phyloP scores from a whole-genome alignment of 2,329 filamentous ascomycete genomes.

The Colletotrichum cordylinicola region DNA sequence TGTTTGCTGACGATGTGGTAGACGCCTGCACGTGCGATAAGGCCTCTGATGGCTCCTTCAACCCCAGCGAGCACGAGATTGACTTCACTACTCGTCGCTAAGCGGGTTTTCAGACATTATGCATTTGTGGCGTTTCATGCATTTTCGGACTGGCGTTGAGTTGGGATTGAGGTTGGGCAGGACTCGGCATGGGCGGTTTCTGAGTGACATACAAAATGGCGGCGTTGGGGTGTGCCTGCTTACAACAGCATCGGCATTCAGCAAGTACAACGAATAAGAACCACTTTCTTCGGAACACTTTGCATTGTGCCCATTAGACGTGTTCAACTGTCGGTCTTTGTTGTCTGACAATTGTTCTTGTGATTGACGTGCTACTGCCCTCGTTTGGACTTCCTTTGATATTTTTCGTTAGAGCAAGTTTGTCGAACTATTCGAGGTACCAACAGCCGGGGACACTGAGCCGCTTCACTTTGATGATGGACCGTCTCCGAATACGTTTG shows the following conservation, averaged over 20 bases:
- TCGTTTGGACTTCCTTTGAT: background rate
- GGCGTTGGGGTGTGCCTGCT: background rate
- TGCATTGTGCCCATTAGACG: background rate
- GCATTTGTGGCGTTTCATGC: background rate
- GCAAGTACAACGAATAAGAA: background rate
- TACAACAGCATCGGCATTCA: background rate
- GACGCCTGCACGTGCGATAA: constrained; percentile 86
- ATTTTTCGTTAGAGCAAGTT: background rate
- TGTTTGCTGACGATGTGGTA: constrained; percentile 30
- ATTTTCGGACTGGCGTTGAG: background rate
- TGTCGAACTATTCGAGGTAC: background rate
- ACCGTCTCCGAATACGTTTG: background rate
- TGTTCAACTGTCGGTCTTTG: background rate
- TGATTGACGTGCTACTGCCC: background rate
- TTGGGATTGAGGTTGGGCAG: background rate
- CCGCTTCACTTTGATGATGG: background rate
- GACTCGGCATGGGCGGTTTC: background rate
- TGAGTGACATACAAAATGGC: background rate
- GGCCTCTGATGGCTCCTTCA: constrained; percentile 64
- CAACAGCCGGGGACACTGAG: background rate
- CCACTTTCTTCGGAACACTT: background rate
- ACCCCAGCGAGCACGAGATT: constrained; percentile 71
- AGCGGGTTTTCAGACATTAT: background rate
- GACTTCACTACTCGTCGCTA: constrained; percentile 77
- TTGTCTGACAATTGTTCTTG: background rate